A percentile compares a stretch with the other conserved stretches of the same genome.
phyloP scores from a whole-genome alignment of 768 basidiomycete species.

The Udeniomyces megalosporus region DNA sequence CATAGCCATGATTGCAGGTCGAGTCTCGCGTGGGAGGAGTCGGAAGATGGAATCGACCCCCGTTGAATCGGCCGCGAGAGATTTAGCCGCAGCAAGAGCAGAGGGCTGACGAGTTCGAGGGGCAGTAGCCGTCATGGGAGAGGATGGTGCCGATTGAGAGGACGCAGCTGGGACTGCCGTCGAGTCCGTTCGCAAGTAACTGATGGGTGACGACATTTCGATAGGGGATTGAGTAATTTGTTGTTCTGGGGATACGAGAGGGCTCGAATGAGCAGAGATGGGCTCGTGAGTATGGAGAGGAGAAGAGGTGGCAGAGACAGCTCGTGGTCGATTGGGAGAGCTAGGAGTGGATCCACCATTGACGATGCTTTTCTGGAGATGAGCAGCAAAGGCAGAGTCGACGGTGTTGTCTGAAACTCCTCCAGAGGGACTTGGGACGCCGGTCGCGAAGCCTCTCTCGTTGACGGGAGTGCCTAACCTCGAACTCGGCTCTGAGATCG shows the following conservation, averaged over 20 bases:
- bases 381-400: not conserved
- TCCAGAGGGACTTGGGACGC: not conserved
- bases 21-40: slow-evolving; percentile 79
- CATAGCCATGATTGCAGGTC: slow-evolving; percentile 82
- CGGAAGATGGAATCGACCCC: slow-evolving; percentile 93
- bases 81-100: slow-evolving; percentile 83
- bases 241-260: too few relatives aligned
- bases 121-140: slow-evolving; percentile 5
- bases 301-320: too few relatives aligned
- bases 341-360: not conserved
- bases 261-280: too few relatives aligned
- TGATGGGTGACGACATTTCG: too few relatives aligned
- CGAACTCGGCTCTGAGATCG: slow-evolving; percentile 40
- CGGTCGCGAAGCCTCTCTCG: not conserved
- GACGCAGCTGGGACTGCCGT: slow-evolving; percentile 21
- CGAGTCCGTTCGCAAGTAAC: not conserved
- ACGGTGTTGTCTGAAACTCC: not conserved
- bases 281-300: too few relatives aligned
- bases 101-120: slow-evolving; percentile 37
- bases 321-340: not conserved
- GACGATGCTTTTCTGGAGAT: not conserved
- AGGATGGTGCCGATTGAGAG: not conserved
- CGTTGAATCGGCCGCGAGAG: slow-evolving; percentile 41
- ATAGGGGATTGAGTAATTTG: too few relatives aligned
- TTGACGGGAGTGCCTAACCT: slow-evolving; percentile 18